A percentile compares a stretch with the other conserved stretches of the same genome.
phyloP scores from a whole-genome alignment of 23 red algal species.

The Porphyridium purpureum region DNA sequence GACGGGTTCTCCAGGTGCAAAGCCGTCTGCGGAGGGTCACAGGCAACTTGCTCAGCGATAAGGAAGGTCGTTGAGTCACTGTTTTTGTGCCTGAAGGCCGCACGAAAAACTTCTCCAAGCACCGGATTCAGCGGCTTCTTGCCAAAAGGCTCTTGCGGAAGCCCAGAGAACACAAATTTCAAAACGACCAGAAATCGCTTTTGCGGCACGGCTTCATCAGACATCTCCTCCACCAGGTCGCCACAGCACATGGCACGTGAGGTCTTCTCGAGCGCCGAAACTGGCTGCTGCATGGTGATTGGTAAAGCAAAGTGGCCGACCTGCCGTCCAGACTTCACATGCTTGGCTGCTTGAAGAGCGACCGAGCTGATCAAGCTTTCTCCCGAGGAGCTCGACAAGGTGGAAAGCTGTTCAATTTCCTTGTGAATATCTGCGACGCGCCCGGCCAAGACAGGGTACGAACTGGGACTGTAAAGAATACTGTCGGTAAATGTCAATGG shows the following conservation, averaged over 20 bases:
- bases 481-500: too few relatives aligned
- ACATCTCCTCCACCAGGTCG: constrained; percentile 68
- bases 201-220: constrained; percentile 7
- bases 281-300: constrained; percentile 59
- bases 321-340: too few relatives aligned
- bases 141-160: constrained; percentile 54
- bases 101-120: constrained; percentile 67
- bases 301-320: too few relatives aligned
- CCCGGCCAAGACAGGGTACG: too few relatives aligned
- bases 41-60: constrained; percentile 70
- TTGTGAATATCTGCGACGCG: too few relatives aligned
- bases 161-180: constrained; percentile 65
- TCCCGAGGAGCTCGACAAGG: too few relatives aligned
- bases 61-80: constrained; percentile 33
- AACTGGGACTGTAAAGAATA: too few relatives aligned
- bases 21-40: constrained; percentile 79
- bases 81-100: constrained; percentile 50
- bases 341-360: too few relatives aligned
- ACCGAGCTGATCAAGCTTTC: too few relatives aligned
- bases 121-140: constrained; percentile 90
- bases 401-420: too few relatives aligned
- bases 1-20: constrained; percentile 69
- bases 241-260: constrained; percentile 72
- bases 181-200: constrained; percentile 55
- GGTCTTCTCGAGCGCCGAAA: constrained; percentile 77